Conservation (phyloP, 2,329 filamentous ascomycete genomes). For the Arthroderma uncinatum region DNA sequence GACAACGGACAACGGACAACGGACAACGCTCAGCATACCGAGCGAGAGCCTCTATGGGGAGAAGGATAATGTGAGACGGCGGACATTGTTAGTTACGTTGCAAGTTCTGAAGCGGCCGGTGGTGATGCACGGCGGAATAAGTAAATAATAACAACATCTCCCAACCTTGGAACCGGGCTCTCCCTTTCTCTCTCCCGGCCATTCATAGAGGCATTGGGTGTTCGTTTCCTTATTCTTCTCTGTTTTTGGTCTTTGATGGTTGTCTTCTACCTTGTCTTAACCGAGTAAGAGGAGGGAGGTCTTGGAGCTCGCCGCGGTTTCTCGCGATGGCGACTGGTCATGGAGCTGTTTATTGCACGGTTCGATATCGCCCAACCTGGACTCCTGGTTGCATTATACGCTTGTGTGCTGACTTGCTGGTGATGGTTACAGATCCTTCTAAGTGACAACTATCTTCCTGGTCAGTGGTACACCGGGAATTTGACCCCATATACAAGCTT, state of each 20-base stretch:
- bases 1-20: too few relatives aligned
- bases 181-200: not conserved
- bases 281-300: not conserved
- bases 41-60: too few relatives aligned
- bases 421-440: constrained; percentile 59
- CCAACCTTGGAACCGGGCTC: not conserved
- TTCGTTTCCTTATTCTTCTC: not conserved
- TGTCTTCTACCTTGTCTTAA: not conserved
- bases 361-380: constrained; percentile 26
- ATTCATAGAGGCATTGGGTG: not conserved
- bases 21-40: too few relatives aligned
- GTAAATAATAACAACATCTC: not conserved
- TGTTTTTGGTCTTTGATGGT: not conserved
- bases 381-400: not conserved
- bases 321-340: not conserved
- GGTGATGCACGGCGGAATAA: not conserved
- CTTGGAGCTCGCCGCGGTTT: not conserved
- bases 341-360: constrained; percentile 57
- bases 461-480: constrained; percentile 40
- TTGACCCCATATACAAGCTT: not conserved
- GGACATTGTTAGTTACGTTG: too few relatives aligned
- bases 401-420: constrained; percentile 4
- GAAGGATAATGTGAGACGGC: too few relatives aligned
- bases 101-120: not conserved
- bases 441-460: constrained; percentile 86